Conservation (phyloP, 1,284 basidiomycete genomes). For the Leccinum ponderosum region DNA sequence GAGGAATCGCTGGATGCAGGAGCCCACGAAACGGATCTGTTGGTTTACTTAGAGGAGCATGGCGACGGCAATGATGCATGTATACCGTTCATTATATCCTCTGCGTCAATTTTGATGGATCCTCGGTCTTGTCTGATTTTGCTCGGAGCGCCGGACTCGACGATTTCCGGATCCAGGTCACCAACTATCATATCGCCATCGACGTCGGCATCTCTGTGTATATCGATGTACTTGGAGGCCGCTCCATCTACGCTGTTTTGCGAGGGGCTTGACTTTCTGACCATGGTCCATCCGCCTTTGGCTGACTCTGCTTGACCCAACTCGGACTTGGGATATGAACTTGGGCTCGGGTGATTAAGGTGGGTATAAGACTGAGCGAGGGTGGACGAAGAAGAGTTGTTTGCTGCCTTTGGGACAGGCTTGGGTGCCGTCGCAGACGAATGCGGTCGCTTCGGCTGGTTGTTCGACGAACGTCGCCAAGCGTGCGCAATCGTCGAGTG, state of each 20-base stretch:
- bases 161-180: conserved; percentile 61
- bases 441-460: conserved; percentile 34
- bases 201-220: conserved; percentile 50
- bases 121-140: conserved; percentile 46
- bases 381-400: conserved; percentile 62
- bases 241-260: conserved; percentile 31
- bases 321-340: conserved; percentile 66
- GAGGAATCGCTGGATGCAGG: conserved; percentile 24
- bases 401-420: conserved; percentile 51
- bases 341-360: conserved; percentile 70
- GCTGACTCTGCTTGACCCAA: conserved; percentile 33
- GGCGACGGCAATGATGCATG: conserved; percentile 15
- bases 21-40: conserved; percentile 62
- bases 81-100: conserved; percentile 73
- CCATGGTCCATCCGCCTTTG: conserved; percentile 74
- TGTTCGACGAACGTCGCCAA: conserved; percentile 43
- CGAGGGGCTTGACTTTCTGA: conserved; percentile 41
- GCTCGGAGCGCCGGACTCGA: conserved; percentile 36
- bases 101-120: conserved; percentile 60
- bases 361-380: conserved; percentile 83
- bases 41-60: conserved; percentile 21
- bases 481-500: conserved; percentile 48
- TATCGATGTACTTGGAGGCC: conserved; percentile 37
- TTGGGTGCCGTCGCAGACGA: conserved; percentile 53
- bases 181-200: conserved; percentile 76